phyloP scores from a whole-genome alignment of 2,329 filamentous ascomycete genomes.

The Tolypocladium capitatum region DNA sequence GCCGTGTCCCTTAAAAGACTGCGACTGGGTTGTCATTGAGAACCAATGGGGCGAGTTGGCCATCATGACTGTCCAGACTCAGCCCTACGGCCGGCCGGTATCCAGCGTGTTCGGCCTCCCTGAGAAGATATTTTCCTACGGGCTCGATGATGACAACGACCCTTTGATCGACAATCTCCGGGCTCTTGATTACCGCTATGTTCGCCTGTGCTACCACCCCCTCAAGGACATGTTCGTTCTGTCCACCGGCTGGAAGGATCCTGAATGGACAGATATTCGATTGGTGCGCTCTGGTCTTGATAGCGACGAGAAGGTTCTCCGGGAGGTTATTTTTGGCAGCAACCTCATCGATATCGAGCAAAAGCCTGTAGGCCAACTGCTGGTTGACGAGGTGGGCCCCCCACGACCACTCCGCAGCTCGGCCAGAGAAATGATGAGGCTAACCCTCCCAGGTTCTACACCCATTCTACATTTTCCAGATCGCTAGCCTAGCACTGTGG shows the following conservation, averaged over 20 bases:
- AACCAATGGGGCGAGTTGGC: constrained; percentile 94
- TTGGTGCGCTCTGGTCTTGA: constrained; percentile 69
- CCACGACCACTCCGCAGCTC: not conserved
- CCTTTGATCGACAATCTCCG: constrained; percentile 64
- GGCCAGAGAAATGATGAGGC: not conserved
- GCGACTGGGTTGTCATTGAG: constrained; percentile 88
- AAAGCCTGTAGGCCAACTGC: constrained; percentile 68
- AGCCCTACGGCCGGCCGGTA: constrained; percentile 38
- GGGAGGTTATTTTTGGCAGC: constrained; percentile 75
- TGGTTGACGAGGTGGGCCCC: constrained; percentile 65
- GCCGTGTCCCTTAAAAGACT: constrained; percentile 54
- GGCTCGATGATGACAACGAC: constrained; percentile 51
- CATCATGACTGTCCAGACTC: constrained; percentile 52
- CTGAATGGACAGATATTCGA: constrained; percentile 68
- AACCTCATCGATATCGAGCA: constrained; percentile 91
- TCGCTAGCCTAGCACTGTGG: constrained; percentile 89
- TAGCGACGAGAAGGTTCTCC: constrained; percentile 71
- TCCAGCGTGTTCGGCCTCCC: constrained; percentile 54
- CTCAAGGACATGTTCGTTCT: constrained; percentile 78
- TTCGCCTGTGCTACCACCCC: constrained; percentile 85
- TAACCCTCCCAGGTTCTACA: constrained; percentile 57
- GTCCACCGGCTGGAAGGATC: constrained; percentile 88
- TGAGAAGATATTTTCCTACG: constrained; percentile 43
- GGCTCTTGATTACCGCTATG: constrained; percentile 82
- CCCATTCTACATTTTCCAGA: constrained; percentile 96